phyloP scores from a whole-genome alignment of 345 rosid species.

The Euclidium syriacum region DNA sequence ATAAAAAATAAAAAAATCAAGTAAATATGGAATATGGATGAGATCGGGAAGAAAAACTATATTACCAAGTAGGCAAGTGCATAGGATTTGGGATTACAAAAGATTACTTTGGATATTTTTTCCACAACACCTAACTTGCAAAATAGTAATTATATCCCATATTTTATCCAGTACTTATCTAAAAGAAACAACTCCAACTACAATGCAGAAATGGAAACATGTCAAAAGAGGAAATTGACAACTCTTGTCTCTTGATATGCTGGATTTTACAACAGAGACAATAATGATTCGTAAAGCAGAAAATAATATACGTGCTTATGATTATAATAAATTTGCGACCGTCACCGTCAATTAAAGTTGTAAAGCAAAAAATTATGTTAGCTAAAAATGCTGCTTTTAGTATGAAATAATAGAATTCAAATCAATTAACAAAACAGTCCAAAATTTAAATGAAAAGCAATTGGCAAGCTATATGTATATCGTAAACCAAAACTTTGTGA shows the following conservation, averaged over 20 bases:
- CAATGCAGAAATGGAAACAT: not conserved
- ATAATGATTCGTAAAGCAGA: not conserved
- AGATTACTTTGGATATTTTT: conserved; percentile 16
- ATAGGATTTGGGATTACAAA: not conserved
- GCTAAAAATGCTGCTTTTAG: not conserved
- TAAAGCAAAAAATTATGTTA: not conserved
- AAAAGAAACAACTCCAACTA: conserved; percentile 16
- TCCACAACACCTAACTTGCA: conserved; percentile 9
- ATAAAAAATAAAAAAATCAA: not conserved
- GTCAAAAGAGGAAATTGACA: not conserved
- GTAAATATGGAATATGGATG: not conserved
- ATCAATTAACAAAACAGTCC: no score
- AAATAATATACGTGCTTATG: not conserved
- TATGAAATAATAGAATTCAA: no score
- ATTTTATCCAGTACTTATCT: not conserved
- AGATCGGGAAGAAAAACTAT: not conserved
- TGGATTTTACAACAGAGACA: not conserved
- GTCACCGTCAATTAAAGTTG: not conserved
- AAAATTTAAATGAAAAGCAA: no score
- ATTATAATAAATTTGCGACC: not conserved
- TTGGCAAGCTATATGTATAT: no score
- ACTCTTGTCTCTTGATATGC: not conserved
- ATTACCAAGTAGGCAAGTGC: no score
- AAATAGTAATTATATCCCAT: not conserved
- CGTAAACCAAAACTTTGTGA: no score